phyloP scores from a whole-genome alignment of 768 basidiomycete genomes.

The Cystobasidiopsis lactophilus region DNA sequence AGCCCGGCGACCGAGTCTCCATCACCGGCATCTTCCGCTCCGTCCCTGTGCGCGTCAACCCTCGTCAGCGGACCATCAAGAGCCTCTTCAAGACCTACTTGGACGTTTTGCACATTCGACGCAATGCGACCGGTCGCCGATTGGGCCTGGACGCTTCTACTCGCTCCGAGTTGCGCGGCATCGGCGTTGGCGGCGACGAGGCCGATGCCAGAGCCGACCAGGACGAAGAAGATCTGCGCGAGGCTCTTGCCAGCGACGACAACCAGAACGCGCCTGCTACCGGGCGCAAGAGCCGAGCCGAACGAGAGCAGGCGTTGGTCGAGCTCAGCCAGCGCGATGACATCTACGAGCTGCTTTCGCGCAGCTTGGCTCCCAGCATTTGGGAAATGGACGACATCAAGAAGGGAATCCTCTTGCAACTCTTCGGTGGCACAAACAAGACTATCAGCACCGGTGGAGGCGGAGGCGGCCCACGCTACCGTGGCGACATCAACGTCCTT shows the following conservation, averaged over 20 bases:
- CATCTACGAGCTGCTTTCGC: constrained; percentile 62
- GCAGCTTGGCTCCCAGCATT: constrained; percentile 78
- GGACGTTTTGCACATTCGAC: constrained; percentile 76
- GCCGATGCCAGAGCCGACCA: constrained; percentile 38
- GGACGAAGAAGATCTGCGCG: constrained; percentile 10
- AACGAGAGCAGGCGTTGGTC: constrained; percentile 55
- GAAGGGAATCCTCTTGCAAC: constrained; percentile 83
- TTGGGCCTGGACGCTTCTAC: constrained; percentile 64
- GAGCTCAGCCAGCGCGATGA: constrained; percentile 53
- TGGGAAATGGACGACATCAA: constrained; percentile 99
- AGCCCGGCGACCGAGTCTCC: constrained; percentile 78
- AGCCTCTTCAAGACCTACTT: constrained; percentile 93
- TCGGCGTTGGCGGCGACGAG: constrained; percentile 43
- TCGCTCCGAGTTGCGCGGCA: constrained; percentile 37
- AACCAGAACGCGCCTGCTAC: constrained; percentile 22
- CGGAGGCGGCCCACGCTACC: constrained; percentile 81
- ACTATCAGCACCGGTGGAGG: constrained; percentile 78
- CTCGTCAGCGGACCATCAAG: constrained; percentile 72
- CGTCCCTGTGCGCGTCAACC: constrained; percentile 84
- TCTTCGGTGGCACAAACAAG: constrained; percentile 98
- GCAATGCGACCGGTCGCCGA: constrained; percentile 37
- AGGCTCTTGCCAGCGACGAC: constrained; percentile 13
- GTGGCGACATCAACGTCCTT: constrained; percentile 93
- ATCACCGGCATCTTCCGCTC: constrained; percentile 89
- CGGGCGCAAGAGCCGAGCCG: constrained; percentile 33